Conservation (phyloP, 2,329 filamentous ascomycete species). For the Alternaria sp. region DNA sequence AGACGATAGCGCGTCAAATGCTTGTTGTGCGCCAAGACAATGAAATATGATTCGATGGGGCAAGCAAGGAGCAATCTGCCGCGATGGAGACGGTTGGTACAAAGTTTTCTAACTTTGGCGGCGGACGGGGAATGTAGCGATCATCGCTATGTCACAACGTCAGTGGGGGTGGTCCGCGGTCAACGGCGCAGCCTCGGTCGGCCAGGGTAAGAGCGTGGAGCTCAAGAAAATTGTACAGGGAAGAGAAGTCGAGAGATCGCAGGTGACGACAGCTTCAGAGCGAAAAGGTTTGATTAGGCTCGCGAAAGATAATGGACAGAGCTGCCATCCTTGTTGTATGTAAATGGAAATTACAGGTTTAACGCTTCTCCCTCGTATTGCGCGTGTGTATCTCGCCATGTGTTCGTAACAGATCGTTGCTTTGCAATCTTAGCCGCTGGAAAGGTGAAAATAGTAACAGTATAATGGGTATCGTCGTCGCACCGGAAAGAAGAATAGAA, state of each 20-base stretch:
- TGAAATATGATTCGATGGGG: slow-evolving; percentile 15
- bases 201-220: slow-evolving; percentile 12
- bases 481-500: slow-evolving; percentile 37
- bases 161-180: slow-evolving; percentile 13
- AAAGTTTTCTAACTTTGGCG: slow-evolving; percentile 11
- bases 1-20: slow-evolving; percentile 7
- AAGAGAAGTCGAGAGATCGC: slow-evolving; percentile 7
- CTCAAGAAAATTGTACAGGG: slow-evolving; percentile 17
- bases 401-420: slow-evolving; percentile 34
- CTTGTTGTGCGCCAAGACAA: slow-evolving; percentile 9
- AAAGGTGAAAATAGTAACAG: slow-evolving; percentile 34
- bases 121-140: slow-evolving; percentile 4
- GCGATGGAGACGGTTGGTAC: slow-evolving; percentile 6
- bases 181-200: slow-evolving; percentile 18
- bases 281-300: slow-evolving; percentile 22
- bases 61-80: slow-evolving; percentile 5
- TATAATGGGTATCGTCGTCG: slow-evolving; percentile 52
- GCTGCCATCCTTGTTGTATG: slow-evolving; percentile 24
- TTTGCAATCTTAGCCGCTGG: slow-evolving; percentile 37
- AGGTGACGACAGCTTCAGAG: slow-evolving; percentile 8
- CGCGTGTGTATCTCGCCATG: slow-evolving; percentile 30
- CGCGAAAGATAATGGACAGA: slow-evolving; percentile 14
- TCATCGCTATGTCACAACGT: slow-evolving; percentile 17
- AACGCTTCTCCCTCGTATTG: slow-evolving; percentile 25
- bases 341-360: slow-evolving; percentile 27